phyloP scores from a whole-genome alignment of 164 flowering plant species.

The Tinospora cordifolia region DNA sequence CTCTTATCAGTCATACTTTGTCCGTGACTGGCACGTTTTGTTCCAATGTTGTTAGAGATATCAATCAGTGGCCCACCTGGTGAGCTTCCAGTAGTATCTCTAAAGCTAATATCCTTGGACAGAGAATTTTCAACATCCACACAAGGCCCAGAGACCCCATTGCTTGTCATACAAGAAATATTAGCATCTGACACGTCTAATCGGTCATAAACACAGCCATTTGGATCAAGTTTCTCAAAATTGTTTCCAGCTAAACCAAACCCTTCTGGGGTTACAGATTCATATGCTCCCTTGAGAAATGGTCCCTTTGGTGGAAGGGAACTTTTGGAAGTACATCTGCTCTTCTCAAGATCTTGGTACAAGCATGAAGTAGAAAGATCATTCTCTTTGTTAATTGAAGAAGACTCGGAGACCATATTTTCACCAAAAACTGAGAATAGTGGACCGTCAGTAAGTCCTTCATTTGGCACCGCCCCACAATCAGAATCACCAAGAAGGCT shows the following conservation, averaged over 20 bases:
- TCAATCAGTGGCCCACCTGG: conserved; percentile 44
- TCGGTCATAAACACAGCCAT: conserved; percentile 15
- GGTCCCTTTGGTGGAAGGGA: conserved; percentile 39
- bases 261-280: conserved; percentile 17
- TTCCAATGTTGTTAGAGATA: conserved; percentile 44
- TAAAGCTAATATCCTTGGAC: conserved; percentile 22
- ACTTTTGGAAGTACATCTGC: conserved; percentile 18
- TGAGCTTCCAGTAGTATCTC: conserved; percentile 22
- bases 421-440: conserved; percentile 20
- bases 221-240: conserved; percentile 45
- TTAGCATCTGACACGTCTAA: conserved; percentile 9
- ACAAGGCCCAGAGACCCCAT: conserved; percentile 8
- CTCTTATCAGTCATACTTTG: conserved; percentile 33
- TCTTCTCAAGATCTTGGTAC: conserved; percentile 20
- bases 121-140: conserved; percentile 14
- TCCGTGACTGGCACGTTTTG: conserved; percentile 18
- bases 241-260: conserved; percentile 34
- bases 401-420: conserved; percentile 11
- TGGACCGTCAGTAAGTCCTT: conserved; percentile 25
- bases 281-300: conserved; percentile 21
- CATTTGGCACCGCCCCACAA: conserved; percentile 29
- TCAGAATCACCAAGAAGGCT: conserved; percentile 85
- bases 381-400: conserved; percentile 29
- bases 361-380: conserved; percentile 22
- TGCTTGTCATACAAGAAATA: conserved; percentile 14